These are phyloP conservation scores for Hygrocybe punicea DNA, from an alignment of 768 basidiomycete genomes.

Conservation along the genomic window DNA sequence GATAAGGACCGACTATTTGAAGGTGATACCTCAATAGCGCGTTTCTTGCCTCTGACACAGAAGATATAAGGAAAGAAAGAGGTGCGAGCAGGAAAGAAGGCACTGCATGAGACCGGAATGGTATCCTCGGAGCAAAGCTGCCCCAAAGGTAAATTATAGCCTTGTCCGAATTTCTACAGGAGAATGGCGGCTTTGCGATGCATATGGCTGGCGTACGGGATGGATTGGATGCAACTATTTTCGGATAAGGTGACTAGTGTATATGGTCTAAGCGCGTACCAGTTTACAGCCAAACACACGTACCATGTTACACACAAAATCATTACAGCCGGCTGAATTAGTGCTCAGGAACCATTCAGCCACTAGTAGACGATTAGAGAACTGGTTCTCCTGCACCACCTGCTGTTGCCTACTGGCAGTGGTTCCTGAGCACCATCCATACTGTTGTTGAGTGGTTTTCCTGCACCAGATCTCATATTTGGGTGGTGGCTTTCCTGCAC, in stretches of 20 bases:
- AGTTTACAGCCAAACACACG: too few species aligned
- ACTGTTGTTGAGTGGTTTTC: too few species aligned
- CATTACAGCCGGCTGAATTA: too few species aligned
- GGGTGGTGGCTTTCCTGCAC: too few species aligned
- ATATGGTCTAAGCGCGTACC: too few species aligned
- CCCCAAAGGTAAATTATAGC: not conserved
- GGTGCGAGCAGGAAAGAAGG: not conserved
- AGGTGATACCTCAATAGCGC: constrained; percentile 35
- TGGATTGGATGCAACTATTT: not conserved
- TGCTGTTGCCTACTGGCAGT: too few species aligned
- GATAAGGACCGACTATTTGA: constrained; percentile 28
- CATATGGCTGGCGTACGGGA: not conserved
- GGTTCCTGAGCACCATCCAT: too few species aligned
- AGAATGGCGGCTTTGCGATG: not conserved
- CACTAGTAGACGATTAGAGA: too few species aligned
- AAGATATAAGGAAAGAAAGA: constrained; percentile 11
- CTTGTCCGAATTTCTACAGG: not conserved
- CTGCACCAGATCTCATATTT: too few species aligned
- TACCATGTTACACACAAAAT: not conserved
- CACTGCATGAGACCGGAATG: not conserved
- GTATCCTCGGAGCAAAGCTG: not conserved
- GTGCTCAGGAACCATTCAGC: too few species aligned
- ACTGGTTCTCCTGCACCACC: too few species aligned
- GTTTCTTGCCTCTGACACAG: constrained; percentile 49
- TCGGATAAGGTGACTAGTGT: too few species aligned